phyloP scores from a whole-genome alignment of 2,329 filamentous ascomycete species.

The Fusarium sp. region DNA sequence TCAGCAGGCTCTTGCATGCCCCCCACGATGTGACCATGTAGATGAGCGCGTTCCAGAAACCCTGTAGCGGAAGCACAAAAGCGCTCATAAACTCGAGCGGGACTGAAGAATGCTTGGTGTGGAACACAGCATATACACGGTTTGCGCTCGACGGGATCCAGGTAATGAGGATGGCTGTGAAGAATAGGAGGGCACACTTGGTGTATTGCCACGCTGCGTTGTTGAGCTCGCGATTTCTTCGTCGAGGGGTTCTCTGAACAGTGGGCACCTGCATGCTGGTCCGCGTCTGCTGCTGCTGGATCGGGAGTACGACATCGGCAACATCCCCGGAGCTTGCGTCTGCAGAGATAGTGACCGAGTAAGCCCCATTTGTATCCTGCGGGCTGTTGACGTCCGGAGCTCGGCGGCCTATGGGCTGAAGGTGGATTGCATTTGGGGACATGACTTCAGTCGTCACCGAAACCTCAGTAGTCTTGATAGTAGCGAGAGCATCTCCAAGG shows the following conservation, averaged over 20 bases:
- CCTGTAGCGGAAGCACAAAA: slow-evolving; percentile 82
- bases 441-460: slow-evolving; percentile 66
- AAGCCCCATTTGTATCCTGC: slow-evolving; percentile 47
- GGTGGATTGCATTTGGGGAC: slow-evolving; percentile 33
- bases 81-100: slow-evolving; percentile 77
- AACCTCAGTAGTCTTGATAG: slow-evolving; percentile 73
- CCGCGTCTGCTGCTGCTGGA: slow-evolving; percentile 34
- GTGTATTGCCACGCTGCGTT: slow-evolving; percentile 77
- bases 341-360: slow-evolving; percentile 65
- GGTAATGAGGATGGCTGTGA: slow-evolving; percentile 76
- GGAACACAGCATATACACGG: slow-evolving; percentile 76
- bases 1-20: slow-evolving; percentile 65
- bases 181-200: slow-evolving; percentile 78
- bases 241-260: slow-evolving; percentile 45
- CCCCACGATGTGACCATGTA: slow-evolving; percentile 78
- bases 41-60: slow-evolving; percentile 86
- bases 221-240: slow-evolving; percentile 64
- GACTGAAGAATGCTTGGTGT: slow-evolving; percentile 64
- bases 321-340: slow-evolving; percentile 30
- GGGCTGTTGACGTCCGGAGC: slow-evolving; percentile 26
- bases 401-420: slow-evolving; percentile 40
- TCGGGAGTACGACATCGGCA: slow-evolving; percentile 44
- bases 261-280: slow-evolving; percentile 9
- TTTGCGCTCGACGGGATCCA: slow-evolving; percentile 85
- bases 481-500: slow-evolving; percentile 58